Evolutionary conservation across 768 basidiomycete species (phyloP).

Genomic region (Cantharellus cinnabarinus): DNA sequence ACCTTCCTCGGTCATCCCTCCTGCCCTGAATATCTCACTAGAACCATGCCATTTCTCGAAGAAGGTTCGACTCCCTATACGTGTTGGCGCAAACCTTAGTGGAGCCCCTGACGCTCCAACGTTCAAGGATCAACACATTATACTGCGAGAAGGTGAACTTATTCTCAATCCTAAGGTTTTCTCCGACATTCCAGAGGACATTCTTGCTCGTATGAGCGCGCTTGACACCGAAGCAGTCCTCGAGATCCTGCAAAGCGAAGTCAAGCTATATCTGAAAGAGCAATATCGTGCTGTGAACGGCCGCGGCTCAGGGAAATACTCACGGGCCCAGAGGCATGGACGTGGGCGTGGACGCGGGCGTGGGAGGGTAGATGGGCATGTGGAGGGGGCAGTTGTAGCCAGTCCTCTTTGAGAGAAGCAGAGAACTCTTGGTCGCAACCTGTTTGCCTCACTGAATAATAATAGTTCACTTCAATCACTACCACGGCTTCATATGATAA

Average conservation of each 20-base stretch:
- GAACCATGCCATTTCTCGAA: not conserved
- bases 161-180: conserved; percentile 76
- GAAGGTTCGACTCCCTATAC: not conserved
- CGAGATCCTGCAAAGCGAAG: conserved; percentile 61
- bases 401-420: too few species aligned
- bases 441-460: too few species aligned
- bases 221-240: conserved; percentile 70
- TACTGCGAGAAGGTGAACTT: conserved; percentile 65
- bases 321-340: too few species aligned
- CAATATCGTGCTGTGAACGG: conserved; percentile 26
- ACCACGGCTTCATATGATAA: too few species aligned
- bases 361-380: too few species aligned
- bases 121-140: conserved; percentile 23
- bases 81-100: not conserved
- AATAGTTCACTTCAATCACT: too few species aligned
- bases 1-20: too few species aligned
- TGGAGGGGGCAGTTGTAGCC: too few species aligned
- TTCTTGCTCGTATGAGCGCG: conserved; percentile 52
- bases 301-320: not conserved
- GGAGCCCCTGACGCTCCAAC: not conserved
- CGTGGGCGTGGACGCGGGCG: too few species aligned
- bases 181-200: conserved; percentile 48
- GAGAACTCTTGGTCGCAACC: too few species aligned
- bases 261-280: conserved; percentile 72
- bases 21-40: too few species aligned